Conservation (phyloP, 1,284 basidiomycete species). For the Ceratorhiza oryzae-sativae region DNA sequence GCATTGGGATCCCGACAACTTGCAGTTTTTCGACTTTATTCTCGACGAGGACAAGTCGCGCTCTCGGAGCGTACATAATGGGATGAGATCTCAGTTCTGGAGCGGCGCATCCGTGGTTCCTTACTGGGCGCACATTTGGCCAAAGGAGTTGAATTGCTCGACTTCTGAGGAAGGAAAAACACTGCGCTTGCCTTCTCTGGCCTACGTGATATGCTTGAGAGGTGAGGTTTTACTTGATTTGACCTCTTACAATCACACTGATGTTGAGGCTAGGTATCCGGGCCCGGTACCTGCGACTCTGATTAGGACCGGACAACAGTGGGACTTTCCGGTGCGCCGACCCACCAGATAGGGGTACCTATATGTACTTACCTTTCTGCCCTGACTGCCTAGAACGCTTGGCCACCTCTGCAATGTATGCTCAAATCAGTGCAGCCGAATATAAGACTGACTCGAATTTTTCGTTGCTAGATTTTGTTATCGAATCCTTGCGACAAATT, state of each 20-base stretch:
- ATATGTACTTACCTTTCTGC: slow-evolving; percentile 17
- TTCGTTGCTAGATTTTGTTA: slow-evolving; percentile 62
- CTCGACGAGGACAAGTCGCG: neutral
- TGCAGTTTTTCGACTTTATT: slow-evolving; percentile 91
- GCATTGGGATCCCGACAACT: slow-evolving; percentile 80
- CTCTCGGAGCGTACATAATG: slow-evolving; percentile 54
- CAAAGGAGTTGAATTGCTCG: slow-evolving; percentile 62
- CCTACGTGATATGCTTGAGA: slow-evolving; percentile 69
- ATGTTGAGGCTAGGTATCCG: slow-evolving; percentile 65
- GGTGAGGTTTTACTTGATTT: neutral
- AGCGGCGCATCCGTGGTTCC: slow-evolving; percentile 84
- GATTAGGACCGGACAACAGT: slow-evolving; percentile 79
- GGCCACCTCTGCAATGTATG: slow-evolving; percentile 78
- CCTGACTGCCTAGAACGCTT: slow-evolving; percentile 52
- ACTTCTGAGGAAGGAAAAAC: slow-evolving; percentile 58
- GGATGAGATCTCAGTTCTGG: slow-evolving; percentile 65
- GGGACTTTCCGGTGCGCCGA: slow-evolving; percentile 57
- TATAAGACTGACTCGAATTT: neutral
- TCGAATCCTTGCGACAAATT: slow-evolving; percentile 77
- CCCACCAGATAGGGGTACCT: neutral
- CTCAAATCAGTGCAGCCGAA: neutral
- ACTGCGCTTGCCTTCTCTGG: slow-evolving; percentile 79
- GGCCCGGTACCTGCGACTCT: slow-evolving; percentile 81
- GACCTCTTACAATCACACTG: too few species aligned
- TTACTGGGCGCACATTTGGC: slow-evolving; percentile 85